phyloP scores from a whole-genome alignment of 2,329 filamentous ascomycete genomes.

The Hymenoscyphus scutula region DNA sequence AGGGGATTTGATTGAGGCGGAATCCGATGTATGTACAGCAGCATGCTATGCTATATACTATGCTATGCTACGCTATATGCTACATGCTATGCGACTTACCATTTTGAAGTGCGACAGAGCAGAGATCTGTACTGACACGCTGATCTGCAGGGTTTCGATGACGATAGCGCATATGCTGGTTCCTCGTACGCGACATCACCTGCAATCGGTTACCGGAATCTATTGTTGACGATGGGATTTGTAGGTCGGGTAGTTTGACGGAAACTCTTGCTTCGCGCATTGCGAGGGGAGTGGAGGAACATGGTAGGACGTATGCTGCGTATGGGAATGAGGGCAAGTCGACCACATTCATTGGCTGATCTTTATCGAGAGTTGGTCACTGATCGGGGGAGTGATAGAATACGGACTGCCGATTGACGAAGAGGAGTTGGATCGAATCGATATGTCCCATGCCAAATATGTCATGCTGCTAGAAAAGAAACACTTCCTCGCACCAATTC shows the following conservation, averaged over 20 bases:
- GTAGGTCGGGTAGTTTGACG: conserved; percentile 22
- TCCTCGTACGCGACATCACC: conserved; percentile 15
- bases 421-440: conserved; percentile 42
- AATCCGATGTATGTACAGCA: conserved; percentile 12
- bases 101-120: not conserved
- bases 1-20: conserved; percentile 12
- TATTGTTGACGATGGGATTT: not conserved
- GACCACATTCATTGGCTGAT: not conserved
- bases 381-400: conserved; percentile 28
- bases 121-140: not conserved
- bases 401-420: conserved; percentile 44
- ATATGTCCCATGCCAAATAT: conserved; percentile 42
- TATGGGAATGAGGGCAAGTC: conserved; percentile 27
- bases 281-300: conserved; percentile 25
- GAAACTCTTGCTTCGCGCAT: conserved; percentile 26
- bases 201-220: not conserved
- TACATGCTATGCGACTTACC: too few relatives aligned
- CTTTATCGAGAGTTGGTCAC: conserved; percentile 2
- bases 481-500: conserved; percentile 31
- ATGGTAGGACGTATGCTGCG: conserved; percentile 31
- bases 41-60: not conserved
- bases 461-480: conserved; percentile 27
- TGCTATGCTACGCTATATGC: too few relatives aligned
- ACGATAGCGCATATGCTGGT: conserved; percentile 25
- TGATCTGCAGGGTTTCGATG: conserved; percentile 20